These are phyloP conservation scores for Debaryomycetaceae sp. DNA, from an alignment of 1,139 yeast genomes.

Conservation along the genomic window DNA sequence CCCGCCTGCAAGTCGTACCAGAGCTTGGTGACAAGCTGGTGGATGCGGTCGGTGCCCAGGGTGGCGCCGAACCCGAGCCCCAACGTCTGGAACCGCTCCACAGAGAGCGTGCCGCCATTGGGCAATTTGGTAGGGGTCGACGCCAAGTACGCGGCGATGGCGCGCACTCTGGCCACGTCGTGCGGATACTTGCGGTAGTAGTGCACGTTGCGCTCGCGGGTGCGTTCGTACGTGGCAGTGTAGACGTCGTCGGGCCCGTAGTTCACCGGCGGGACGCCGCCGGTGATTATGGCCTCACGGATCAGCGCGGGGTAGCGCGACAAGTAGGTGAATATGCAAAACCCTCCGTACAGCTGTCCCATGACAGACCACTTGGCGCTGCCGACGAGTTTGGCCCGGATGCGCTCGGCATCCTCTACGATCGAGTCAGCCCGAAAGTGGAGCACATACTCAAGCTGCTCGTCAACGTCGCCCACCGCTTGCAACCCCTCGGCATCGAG, in stretches of 20 bases:
- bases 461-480: conserved; percentile 15
- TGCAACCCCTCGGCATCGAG: conserved; percentile 25
- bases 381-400: conserved; percentile 34
- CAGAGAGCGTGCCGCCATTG: conserved; percentile 45
- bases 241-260: conserved; percentile 45
- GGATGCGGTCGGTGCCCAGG: conserved; percentile 48
- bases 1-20: conserved; percentile 33
- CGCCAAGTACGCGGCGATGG: conserved; percentile 32
- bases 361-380: conserved; percentile 43
- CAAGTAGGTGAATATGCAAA: conserved; percentile 45
- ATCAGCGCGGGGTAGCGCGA: conserved; percentile 40
- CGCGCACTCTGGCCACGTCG: conserved; percentile 35
- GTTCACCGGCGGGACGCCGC: conserved; percentile 54
- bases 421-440: conserved; percentile 51
- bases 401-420: conserved; percentile 45
- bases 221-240: conserved; percentile 40
- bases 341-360: conserved; percentile 61
- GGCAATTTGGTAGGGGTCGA: conserved; percentile 33
- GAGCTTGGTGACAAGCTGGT: conserved; percentile 36
- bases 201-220: conserved; percentile 43
- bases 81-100: conserved; percentile 49
- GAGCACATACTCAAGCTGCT: conserved; percentile 31
- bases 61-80: conserved; percentile 48
- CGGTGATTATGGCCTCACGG: conserved; percentile 43
- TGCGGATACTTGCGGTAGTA: conserved; percentile 47